Conservation (phyloP, 1,139 yeast species). For the Zhuliangozyma blackwelliae region DNA sequence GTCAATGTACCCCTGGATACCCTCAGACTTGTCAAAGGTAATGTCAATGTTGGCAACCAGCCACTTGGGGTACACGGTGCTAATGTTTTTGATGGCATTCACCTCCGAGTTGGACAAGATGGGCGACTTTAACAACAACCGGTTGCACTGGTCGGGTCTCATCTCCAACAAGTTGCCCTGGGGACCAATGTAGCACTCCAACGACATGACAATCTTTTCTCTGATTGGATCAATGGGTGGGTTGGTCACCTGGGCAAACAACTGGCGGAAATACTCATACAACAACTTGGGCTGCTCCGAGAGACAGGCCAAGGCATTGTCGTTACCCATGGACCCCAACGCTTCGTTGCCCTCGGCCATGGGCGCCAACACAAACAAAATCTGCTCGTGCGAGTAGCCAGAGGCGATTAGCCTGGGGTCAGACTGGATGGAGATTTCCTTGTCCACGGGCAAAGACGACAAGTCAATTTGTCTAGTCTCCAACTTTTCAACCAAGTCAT, state of each 20-base stretch:
- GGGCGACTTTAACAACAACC: conserved; percentile 80
- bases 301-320: conserved; percentile 92
- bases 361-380: conserved; percentile 78
- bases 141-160: conserved; percentile 87
- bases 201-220: conserved; percentile 93
- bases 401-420: conserved; percentile 84
- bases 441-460: conserved; percentile 18
- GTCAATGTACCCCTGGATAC: conserved; percentile 77
- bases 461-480: conserved; percentile 42
- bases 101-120: conserved; percentile 72
- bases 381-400: conserved; percentile 91
- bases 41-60: conserved; percentile 76
- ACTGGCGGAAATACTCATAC: conserved; percentile 92
- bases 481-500: conserved; percentile 64
- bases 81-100: conserved; percentile 66
- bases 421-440: conserved; percentile 51
- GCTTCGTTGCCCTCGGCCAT: conserved; percentile 98
- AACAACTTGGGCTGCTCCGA: conserved; percentile 88
- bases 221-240: conserved; percentile 99
- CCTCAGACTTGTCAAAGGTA: conserved; percentile 81
- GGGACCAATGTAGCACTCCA: conserved; percentile 96
- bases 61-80: conserved; percentile 82
- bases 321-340: conserved; percentile 98
- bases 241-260: conserved; percentile 97
- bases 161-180: conserved; percentile 94